These are phyloP conservation scores for Trichoderma gracile DNA, from an alignment of 2,329 filamentous ascomycete genomes.

Conservation along the genomic window DNA sequence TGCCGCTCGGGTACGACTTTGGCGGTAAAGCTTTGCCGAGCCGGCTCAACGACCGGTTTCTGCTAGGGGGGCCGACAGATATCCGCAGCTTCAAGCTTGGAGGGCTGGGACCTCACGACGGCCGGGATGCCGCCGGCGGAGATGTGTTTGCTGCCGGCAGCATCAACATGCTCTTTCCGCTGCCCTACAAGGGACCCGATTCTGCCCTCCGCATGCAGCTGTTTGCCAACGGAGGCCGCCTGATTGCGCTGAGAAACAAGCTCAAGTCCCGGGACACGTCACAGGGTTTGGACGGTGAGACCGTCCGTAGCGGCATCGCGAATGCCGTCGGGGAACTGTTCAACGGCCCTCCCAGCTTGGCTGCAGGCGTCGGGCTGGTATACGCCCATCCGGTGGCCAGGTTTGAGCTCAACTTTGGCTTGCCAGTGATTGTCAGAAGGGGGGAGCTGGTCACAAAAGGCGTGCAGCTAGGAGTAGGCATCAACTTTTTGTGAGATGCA, in stretches of 20 bases:
- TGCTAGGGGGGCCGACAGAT: slow-evolving; percentile 90
- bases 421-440: slow-evolving; percentile 77
- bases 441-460: slow-evolving; percentile 91
- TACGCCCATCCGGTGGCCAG: slow-evolving; percentile 92
- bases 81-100: slow-evolving; percentile 90
- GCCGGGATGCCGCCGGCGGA: slow-evolving; percentile 81
- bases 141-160: slow-evolving; percentile 90
- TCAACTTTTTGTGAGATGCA: slow-evolving; percentile 77
- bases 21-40: slow-evolving; percentile 62
- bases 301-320: slow-evolving; percentile 56
- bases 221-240: slow-evolving; percentile 86
- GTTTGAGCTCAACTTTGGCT: slow-evolving; percentile 93
- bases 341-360: slow-evolving; percentile 77
- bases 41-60: slow-evolving; percentile 90
- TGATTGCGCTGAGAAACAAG: slow-evolving; percentile 71
- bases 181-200: slow-evolving; percentile 78
- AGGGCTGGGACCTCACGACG: slow-evolving; percentile 86
- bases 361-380: slow-evolving; percentile 85
- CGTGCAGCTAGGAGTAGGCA: slow-evolving; percentile 90
- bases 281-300: slow-evolving; percentile 41
- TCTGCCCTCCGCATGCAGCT: slow-evolving; percentile 84
- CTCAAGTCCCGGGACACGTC: slow-evolving; percentile 48
- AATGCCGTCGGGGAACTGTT: slow-evolving; percentile 68
- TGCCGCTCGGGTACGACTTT: slow-evolving; percentile 63
- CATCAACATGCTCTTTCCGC: slow-evolving; percentile 79